Percentiles rank a stretch among this genome's conserved stretches.
Conservation (phyloP, 768 basidiomycete genomes). For the Leccinellum albellum region DNA sequence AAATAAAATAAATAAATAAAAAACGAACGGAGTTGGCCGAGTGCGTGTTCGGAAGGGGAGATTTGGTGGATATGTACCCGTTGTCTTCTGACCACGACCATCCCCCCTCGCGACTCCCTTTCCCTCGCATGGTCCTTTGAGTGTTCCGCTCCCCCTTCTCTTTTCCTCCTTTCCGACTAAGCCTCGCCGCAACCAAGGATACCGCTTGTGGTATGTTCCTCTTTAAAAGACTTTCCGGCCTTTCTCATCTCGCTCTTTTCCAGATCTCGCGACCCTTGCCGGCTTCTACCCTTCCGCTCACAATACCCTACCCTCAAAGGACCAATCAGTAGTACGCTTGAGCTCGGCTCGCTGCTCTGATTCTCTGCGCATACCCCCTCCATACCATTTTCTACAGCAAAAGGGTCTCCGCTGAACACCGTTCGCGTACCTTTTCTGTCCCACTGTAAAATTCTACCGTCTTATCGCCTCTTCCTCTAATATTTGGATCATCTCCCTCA, state of each 20-base stretch:
- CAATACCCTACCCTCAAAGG: slow-evolving; percentile 32
- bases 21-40: slow-evolving; percentile 27
- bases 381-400: slow-evolving; percentile 18
- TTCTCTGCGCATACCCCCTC: slow-evolving; percentile 21
- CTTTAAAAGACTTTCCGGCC: not conserved
- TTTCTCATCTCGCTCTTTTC: not conserved
- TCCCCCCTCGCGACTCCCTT: slow-evolving; percentile 19
- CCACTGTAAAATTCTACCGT: slow-evolving; percentile 25
- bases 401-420: slow-evolving; percentile 40
- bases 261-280: slow-evolving; percentile 95
- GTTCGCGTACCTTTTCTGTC: slow-evolving; percentile 42
- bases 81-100: slow-evolving; percentile 29
- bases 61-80: slow-evolving; percentile 28
- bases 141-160: slow-evolving; percentile 25
- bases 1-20: slow-evolving; percentile 10
- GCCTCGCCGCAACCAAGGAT: slow-evolving; percentile 51
- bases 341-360: slow-evolving; percentile 62
- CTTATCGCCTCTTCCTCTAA: slow-evolving; percentile 15
- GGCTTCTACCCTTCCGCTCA: slow-evolving; percentile 61
- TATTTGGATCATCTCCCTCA: slow-evolving; percentile 7
- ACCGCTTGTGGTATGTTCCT: slow-evolving; percentile 44
- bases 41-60: slow-evolving; percentile 14
- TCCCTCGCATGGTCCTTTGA: slow-evolving; percentile 36
- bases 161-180: slow-evolving; percentile 33
- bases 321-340: slow-evolving; percentile 55